phyloP scores from a whole-genome alignment of 2,329 filamentous ascomycete genomes.

The Aspergillus sp. region DNA sequence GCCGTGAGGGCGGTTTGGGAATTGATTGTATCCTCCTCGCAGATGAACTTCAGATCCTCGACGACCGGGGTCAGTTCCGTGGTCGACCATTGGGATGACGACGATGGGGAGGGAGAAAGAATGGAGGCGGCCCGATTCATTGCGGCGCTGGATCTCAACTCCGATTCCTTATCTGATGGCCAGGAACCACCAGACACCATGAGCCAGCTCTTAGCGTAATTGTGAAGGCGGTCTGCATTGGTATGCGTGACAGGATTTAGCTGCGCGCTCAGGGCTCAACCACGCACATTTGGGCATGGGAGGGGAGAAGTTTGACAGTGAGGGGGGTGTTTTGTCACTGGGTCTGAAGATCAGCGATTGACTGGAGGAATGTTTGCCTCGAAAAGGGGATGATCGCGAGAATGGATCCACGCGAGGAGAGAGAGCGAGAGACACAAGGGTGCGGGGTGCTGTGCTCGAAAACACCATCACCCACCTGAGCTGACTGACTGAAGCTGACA shows the following conservation, averaged over 20 bases:
- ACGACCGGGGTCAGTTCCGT: slow-evolving; percentile 39
- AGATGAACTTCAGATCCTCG: slow-evolving; percentile 35
- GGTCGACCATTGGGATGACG: slow-evolving; percentile 34
- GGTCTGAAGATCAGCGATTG: slow-evolving; percentile 20
- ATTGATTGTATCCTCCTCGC: slow-evolving; percentile 26
- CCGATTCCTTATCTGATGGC: slow-evolving; percentile 31
- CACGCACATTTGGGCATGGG: slow-evolving; percentile 13
- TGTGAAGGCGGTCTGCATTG: slow-evolving; percentile 35
- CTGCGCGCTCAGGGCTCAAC: slow-evolving; percentile 15
- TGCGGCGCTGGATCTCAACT: slow-evolving; percentile 33
- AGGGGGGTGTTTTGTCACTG: slow-evolving; percentile 2
- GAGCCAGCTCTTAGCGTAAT: slow-evolving; percentile 28
- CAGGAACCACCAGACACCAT: slow-evolving; percentile 35
- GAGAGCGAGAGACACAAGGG: too few species aligned
- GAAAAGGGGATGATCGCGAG: background rate
- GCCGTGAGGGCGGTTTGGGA: slow-evolving; percentile 43
- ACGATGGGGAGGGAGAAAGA: slow-evolving; percentile 28
- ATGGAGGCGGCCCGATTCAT: slow-evolving; percentile 31
- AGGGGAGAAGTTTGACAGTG: slow-evolving; percentile 16
- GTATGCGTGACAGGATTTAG: slow-evolving; percentile 21
- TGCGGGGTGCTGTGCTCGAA: too few species aligned
- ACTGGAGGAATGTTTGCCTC: background rate
- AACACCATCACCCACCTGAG: too few species aligned
- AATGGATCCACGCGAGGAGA: too few species aligned
- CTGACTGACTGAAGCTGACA: slow-evolving; percentile 5